Conservation (phyloP, 192 early-diverging fungal genomes). For the Podila minutissima region DNA sequence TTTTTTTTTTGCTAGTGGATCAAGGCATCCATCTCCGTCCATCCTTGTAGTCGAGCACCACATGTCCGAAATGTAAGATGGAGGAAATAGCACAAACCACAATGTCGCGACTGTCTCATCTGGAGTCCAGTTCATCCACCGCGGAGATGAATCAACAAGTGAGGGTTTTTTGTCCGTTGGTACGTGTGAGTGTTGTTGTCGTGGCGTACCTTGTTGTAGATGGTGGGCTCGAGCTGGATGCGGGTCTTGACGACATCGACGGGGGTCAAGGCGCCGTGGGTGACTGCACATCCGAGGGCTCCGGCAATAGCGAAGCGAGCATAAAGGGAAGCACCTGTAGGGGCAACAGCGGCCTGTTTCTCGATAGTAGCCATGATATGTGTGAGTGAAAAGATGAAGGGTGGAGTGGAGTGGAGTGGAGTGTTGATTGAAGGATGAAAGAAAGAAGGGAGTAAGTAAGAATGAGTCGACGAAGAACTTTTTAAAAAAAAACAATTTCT, state of each 20-base stretch:
- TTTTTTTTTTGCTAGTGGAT: no score
- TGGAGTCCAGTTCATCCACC: background rate
- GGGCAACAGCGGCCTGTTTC: slow-evolving; percentile 6
- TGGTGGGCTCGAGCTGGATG: slow-evolving; percentile 72
- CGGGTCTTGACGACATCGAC: slow-evolving; percentile 79
- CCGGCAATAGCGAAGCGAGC: slow-evolving; percentile 65
- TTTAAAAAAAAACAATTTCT: background rate
- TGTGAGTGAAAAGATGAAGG: background rate
- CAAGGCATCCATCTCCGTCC: no score
- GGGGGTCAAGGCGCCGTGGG: slow-evolving; percentile 61
- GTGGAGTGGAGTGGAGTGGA: background rate
- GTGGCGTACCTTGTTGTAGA: slow-evolving; percentile 65
- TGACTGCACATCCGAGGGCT: slow-evolving; percentile 64
- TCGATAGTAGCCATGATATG: background rate
- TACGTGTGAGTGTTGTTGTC: no score
- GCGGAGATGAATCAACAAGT: no score
- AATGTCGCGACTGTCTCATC: background rate
- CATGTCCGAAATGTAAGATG: background rate
- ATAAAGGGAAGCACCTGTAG: slow-evolving; percentile 60
- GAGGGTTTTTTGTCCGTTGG: background rate
- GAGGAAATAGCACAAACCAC: background rate
- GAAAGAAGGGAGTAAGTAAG: background rate
- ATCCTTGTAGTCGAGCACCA: no score
- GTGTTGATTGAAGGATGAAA: background rate
- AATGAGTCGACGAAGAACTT: no score